Base-by-base conservation (phyloP, 75 land plant species). In the Selaginella tamariscina region DNA sequence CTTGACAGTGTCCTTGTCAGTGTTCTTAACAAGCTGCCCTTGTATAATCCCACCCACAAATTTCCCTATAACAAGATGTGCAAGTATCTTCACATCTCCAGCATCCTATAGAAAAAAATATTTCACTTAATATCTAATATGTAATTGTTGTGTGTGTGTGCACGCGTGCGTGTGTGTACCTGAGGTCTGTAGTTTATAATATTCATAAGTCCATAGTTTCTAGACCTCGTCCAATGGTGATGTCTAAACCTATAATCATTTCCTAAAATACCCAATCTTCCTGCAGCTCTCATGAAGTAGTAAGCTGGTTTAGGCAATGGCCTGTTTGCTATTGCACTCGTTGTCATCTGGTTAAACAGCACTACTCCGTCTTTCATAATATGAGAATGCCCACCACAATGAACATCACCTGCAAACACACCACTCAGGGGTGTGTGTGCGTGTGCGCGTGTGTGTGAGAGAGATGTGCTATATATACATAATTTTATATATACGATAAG, bases 231-330 rank as follows among this genome's bases (percentile, higher is more conserved):
- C 62, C 62, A 59, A n/a, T 59, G 62, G 62, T 59, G 62, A n/a
- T 59, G 62, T 21, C 21, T 59, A n/a, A 59, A 59, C 8, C n/a
- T 26, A n/a, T 59, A 59, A n/a, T 59, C 24, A 9, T 26, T 26
- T 23, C 24, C 24, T 8, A 59, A 23, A 59, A 21, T 9, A 9
- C 62, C 62, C 62, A 59, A n/a, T n/a, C 26, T 8, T n/a, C 62
- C 62, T 9, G 62, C 62, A 8, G 26, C 24, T 5, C 62, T 5
- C 62, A 59, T 59, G 26, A 59, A 59, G 23, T 59, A 59, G 62
- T 59, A 59, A 2, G 62, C 62, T n/a, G 62, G 21, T n/a, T 59
- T 59, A 9, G 62, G 62, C 62, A 59, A n/a, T n/a, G 62, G 62
- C 62, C 62, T 5, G 21, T 59, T 59, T 2, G 62, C 23, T 8